Base-by-base conservation (phyloP, 2,329 filamentous ascomycete species). In the Sclerotinia borealis region DNA sequence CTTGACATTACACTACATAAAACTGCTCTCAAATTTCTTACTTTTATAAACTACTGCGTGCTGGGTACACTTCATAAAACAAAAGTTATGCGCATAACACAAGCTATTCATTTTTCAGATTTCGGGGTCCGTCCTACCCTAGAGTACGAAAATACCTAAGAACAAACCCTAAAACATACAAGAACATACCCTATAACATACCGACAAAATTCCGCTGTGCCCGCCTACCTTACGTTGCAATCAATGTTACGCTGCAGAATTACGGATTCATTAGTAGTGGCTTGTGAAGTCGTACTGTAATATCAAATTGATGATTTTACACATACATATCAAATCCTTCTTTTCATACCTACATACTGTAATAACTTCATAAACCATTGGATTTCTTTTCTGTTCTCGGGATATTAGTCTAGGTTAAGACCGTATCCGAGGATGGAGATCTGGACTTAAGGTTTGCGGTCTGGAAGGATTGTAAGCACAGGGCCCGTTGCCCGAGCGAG, bases 1-100 rank as follows among this genome's bases (percentile, higher is more conserved):
- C 54, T 45, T 56, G 39, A 56, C 39, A 56, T 39, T 39, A 56
- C 54, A 56, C 34, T 34, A 50, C 29, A 55, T 43, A 13, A 54
- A 11, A n/a, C 34, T 15, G 27, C 54, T 31, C 54, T 45, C 39
- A 34, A 45, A 22, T 22, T 22, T 7, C 13, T 22, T 6, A 31
- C 19, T 56, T 31, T 43, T 31, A 11, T 17, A 34, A 29, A 27
- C 31, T 58, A n/a, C n/a, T 34, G 54, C 39, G 54, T 58, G 19
- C n/a, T n/a, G n/a, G n/a, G n/a, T 36, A 58, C 13, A 47, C 54
- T 58, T 58, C 39, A 58, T 47, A 25, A 58, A 56, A 45, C 27
- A 15, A 34, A 56, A 56, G 29, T 56, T 27, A 56, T 56, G 54
- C 54, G 54, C 54, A 56, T 56, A 56, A 56, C 54, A 11, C 54